Base-by-base conservation (phyloP, 495 filamentous ascomycete genomes). In the Penicillium paradoxum region DNA sequence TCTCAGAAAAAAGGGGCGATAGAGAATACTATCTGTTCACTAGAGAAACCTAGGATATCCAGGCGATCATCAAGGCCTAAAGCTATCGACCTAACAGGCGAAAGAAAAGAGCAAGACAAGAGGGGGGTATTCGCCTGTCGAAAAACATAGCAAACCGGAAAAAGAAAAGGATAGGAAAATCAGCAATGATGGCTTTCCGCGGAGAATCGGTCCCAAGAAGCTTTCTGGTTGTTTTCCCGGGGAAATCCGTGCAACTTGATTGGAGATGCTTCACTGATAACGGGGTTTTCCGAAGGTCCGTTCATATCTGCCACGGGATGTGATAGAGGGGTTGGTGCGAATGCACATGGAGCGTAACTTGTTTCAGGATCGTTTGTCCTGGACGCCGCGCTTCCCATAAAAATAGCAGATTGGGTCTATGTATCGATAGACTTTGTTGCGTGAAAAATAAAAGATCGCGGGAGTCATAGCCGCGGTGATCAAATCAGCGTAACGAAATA, bases 61-160 rank as follows among this genome's bases (percentile, higher is more conserved):
- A 27, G 24, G 25, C n/a, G 17, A 25, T 24, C 21, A 42, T n/a
- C n/a, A n/a, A n/a, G n/a, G 18, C 40, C 41, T 14, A 11, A 27
- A 19, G 25, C 24, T 15, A 29, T 27, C 37, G 40, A 44, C 25
- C 5, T 43, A 17, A 13, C n/a, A 51, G 27, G 22, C 22, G 25
- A 50, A 50, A 6, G 19, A 41, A 24, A 46, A 19, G 21, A 54
- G 24, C 19, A 25, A 48, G 41, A 51, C 46, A 45, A 47, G 30
- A n/a, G n/a, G 47, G 34, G 60, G 62, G 62, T 62, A 64, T 64
- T 62, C 51, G 62, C 58, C 54, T 62, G 59, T 55, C 58, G 30
- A 49, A 53, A 32, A 34, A 44, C 10, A 18, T 39, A 19, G 22
- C 40, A 8, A 33, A 24, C 27, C 24, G 13, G 43, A 41, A 45